These are phyloP conservation scores for Mesotaenium endlicherianum DNA, from an alignment of 139 green algal species.

Conservation along the genomic window DNA sequence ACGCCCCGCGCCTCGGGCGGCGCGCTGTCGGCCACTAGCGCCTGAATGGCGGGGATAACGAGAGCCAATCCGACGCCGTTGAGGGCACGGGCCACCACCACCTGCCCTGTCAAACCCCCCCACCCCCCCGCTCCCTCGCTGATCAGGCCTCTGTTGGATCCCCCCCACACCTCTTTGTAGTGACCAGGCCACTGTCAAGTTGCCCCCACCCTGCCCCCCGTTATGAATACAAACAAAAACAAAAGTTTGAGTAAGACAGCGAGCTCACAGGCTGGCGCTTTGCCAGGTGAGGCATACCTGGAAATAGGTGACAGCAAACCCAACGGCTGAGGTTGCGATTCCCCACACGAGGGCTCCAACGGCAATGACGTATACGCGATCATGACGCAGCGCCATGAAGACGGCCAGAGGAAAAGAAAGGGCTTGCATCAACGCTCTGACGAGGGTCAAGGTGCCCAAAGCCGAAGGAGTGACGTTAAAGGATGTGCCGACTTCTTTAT, in stretches of 20 bases:
- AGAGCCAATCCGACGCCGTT: slow-evolving; percentile 52
- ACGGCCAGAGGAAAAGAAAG: slow-evolving; percentile 14
- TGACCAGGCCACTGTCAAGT: too few relatives aligned
- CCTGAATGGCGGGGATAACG: slow-evolving; percentile 50
- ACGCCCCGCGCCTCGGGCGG: neutral
- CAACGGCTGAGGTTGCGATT: slow-evolving; percentile 10
- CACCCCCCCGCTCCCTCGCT: too few relatives aligned
- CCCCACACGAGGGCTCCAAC: slow-evolving; percentile 23
- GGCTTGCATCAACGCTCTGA: slow-evolving; percentile 24
- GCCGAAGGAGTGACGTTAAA: slow-evolving; percentile 63
- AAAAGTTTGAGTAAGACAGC: too few relatives aligned
- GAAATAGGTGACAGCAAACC: neutral
- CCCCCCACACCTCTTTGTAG: too few relatives aligned
- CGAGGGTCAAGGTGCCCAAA: slow-evolving; percentile 26
- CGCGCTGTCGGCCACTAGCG: slow-evolving; percentile 42
- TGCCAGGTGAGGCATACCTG: neutral
- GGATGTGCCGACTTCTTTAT: too few relatives aligned
- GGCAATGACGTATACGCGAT: slow-evolving; percentile 29
- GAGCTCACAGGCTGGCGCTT: too few relatives aligned
- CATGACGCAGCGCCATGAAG: neutral
- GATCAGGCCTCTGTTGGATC: too few relatives aligned
- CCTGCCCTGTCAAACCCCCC: too few relatives aligned
- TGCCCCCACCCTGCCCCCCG: too few relatives aligned
- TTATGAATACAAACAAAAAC: neutral
- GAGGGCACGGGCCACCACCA: slow-evolving; percentile 2